Evolutionary conservation across 805 yeast species (phyloP), one percentile per base, ranked within the genome.

Genomic region (Nakazawaea ishiwadae): DNA sequence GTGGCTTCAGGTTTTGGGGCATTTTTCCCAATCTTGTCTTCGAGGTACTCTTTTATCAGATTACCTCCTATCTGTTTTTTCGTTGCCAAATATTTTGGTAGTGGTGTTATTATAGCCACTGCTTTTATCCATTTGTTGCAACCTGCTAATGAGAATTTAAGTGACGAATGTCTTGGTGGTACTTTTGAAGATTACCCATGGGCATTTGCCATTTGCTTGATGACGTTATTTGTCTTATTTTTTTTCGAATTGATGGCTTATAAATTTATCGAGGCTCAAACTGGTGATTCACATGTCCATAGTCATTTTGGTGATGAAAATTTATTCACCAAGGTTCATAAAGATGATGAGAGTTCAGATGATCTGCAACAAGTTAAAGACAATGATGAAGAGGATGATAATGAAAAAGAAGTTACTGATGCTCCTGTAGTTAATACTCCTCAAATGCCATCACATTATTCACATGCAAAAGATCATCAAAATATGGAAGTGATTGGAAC

Each of bases 71-170:
- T 63, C 62, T 54, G 60, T 33, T 69, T 69, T 48, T 65, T 67
- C 51, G 51, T 65, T 31, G 63, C 66, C 47, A 56, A 76, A 56
- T 75, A 69, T 63, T 81, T 81, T 51, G 91, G 91, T 51, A 72
- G 87, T 4, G 91, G 91, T 39, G 90, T 83, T 35, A 83, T 83
- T 50, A 66, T 83, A 3, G 84, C 90, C 9, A 83, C 91, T 6
- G 86, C 88, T 0, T 84, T 80, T 51, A 72, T 83, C 44, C 91
- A 83, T 60, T 59, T 81, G 43, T 62, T 81, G 51, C 68, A 69
- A 41, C 81, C 81, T 2, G 83, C 81, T n/a, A 52, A 66, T 40
- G 80, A 77, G 16, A 67, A 74, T 3, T 63, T 81, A 35, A 50
- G 65, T 3, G 53, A 71, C 36, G 68, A 60, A 11, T 81, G 88